Evolutionary conservation across 108 stramenopile genomes (phyloP), one percentile per base, ranked within the genome.

Genomic region (Ochromonas danica): DNA sequence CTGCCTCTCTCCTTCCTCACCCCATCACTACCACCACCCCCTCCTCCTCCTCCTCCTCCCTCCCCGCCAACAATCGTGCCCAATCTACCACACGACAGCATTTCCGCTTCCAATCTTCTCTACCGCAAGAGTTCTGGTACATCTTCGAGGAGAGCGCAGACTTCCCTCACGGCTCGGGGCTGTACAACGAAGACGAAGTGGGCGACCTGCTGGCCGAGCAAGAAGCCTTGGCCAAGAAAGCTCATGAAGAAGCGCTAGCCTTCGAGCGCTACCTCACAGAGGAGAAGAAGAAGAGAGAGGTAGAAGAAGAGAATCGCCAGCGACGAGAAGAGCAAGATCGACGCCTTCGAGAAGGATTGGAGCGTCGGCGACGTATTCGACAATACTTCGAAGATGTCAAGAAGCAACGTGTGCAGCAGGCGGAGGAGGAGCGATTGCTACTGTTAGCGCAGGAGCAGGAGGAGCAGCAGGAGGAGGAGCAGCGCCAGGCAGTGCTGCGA

Each of bases 331-430:
- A 57, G 22, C 51, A 57, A 57, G 51, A 57, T 22, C 51, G 51
- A 22, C 51, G 51, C 17, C 51, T 57, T 10, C 10, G 22, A 57
- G 51, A 67, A 67, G 63, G 63, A 14, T 6, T 67, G 3, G 27
- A 3, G 25, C 17, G 31, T 22, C 17, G 63, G 6, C 17, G 63
- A 67, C 17, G 25, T 14, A 31, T 67, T 10, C 17, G 63, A 28
- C 14, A 67, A 67, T 36, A 67, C 31, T 67, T 67, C 31, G 63
- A 67, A 31, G 63, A 67, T 35, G 63, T 67, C 30, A 67, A 67
- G 25, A 6, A 6, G 25, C 17, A 33, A 67, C 63, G 63, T 10
- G 17, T 67, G 10, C 6, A 14, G 3, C 6, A 67, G 6, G 30
- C 17, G 25, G 63, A 28, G 10, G 63, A 67, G 25, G 31, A 67